Percentiles rank a stretch among this genome's conserved stretches.
Conservation (phyloP, 768 basidiomycete species). For the Mycena haematopus region DNA sequence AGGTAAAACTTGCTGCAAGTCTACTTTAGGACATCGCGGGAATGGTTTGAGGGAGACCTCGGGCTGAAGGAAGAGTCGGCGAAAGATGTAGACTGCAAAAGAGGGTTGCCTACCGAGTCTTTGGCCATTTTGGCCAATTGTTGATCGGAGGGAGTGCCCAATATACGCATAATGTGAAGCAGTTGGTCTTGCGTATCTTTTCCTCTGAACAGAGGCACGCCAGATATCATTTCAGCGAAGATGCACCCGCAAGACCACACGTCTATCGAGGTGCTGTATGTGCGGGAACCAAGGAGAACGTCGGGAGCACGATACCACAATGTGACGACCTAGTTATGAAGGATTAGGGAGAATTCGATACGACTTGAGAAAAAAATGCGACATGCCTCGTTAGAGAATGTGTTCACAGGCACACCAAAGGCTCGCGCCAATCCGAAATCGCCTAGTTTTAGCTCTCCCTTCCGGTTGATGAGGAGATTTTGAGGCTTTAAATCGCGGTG, state of each 20-base stretch:
- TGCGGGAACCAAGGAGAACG: constrained; percentile 94
- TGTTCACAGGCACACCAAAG: constrained; percentile 98
- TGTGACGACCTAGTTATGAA: constrained; percentile 79
- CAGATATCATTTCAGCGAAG: constrained; percentile 99
- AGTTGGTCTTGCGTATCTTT: constrained; percentile 97
- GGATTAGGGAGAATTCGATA: constrained; percentile 14
- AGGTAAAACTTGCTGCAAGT: constrained; percentile 80
- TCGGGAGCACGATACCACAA: constrained; percentile 99
- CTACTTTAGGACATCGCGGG: constrained; percentile 86
- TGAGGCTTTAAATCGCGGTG: constrained; percentile 99
- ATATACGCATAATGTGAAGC: constrained; percentile 96
- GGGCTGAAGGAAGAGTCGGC: constrained; percentile 52
- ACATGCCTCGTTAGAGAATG: constrained; percentile 91
- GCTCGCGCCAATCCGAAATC: constrained; percentile 98
- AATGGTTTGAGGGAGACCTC: constrained; percentile 86
- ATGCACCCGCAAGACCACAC: constrained; percentile 99
- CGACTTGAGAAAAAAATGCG: neutral
- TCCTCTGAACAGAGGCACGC: constrained; percentile 85
- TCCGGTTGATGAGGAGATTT: constrained; percentile 95
- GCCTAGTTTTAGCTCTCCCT: constrained; percentile 95
- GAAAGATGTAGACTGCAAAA: constrained; percentile 10
- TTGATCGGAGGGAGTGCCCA: constrained; percentile 92
- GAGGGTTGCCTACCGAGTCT: constrained; percentile 73
- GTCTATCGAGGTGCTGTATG: constrained; percentile 98
- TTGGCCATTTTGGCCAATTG: constrained; percentile 87